A percentile compares a stretch with the other conserved stretches of the same genome.
phyloP scores from a whole-genome alignment of 2,329 filamentous ascomycete species.

The Alternaria tenuissima region DNA sequence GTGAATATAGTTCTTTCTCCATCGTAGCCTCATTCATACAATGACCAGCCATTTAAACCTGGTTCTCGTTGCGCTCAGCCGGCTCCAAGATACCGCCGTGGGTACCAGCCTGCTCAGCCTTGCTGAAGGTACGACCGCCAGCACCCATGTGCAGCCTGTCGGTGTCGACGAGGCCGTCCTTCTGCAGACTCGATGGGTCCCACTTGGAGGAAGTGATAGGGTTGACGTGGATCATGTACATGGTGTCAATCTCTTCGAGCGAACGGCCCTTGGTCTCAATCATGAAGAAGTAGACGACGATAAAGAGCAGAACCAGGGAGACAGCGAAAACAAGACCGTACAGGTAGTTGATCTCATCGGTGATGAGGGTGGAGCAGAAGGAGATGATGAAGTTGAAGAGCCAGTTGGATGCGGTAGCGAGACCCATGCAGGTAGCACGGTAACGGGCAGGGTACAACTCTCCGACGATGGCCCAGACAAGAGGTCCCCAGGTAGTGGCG shows the following conservation, averaged over 20 bases:
- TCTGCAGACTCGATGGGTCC: constrained; percentile 43
- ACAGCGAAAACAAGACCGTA: constrained; percentile 81
- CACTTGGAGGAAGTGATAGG: constrained; percentile 70
- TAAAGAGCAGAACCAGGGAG: constrained; percentile 67
- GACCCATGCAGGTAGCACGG: constrained; percentile 55
- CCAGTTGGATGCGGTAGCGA: constrained; percentile 56
- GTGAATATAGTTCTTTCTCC: not conserved
- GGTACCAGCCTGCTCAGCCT: constrained; percentile 40
- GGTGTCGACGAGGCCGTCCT: constrained; percentile 44
- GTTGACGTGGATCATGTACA: constrained; percentile 71
- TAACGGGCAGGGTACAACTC: constrained; percentile 71
- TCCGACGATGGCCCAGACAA: constrained; percentile 74
- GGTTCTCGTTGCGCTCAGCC: constrained; percentile 34
- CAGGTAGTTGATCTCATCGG: constrained; percentile 71
- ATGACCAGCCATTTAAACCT: constrained; percentile 22
- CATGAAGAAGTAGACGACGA: constrained; percentile 80
- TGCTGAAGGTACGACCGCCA: constrained; percentile 45
- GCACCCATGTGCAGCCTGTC: constrained; percentile 44
- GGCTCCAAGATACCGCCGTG: constrained; percentile 32
- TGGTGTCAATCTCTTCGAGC: constrained; percentile 79
- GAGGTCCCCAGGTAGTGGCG: constrained; percentile 74
- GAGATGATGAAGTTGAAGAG: constrained; percentile 58
- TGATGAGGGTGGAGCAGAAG: constrained; percentile 84
- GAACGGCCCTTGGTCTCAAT: constrained; percentile 77
- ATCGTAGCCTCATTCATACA: not conserved